Evolutionary conservation across 371 early-diverging fungal species (phyloP).

Genomic region (Mortierella sp.): DNA sequence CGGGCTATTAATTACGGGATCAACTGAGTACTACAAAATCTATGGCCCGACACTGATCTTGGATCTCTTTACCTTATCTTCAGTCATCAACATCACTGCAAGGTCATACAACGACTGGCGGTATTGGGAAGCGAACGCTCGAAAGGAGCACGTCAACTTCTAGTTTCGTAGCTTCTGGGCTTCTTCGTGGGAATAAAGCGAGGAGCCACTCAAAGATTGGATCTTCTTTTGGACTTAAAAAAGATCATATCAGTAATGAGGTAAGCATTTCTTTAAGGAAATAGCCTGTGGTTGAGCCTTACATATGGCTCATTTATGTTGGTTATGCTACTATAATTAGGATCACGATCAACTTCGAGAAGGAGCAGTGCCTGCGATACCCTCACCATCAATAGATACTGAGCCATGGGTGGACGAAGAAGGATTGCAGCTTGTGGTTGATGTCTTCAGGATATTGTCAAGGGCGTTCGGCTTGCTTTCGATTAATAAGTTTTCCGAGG

Average conservation of each 20-base stretch:
- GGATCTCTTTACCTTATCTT: neutral
- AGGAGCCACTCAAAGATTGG: neutral
- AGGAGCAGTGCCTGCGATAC: neutral
- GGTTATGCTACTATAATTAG: neutral
- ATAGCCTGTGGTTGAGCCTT: neutral
- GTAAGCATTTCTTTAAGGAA: neutral
- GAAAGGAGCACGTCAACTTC: conserved; percentile 15
- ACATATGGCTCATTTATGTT: neutral
- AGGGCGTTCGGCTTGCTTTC: conserved; percentile 55
- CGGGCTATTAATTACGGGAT: neutral
- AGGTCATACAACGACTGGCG: conserved; percentile 24
- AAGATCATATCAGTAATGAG: conserved; percentile 1
- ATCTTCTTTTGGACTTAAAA: neutral
- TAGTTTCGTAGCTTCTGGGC: neutral
- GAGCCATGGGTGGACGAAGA: conserved; percentile 24
- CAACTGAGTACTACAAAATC: neutral
- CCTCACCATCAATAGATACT: conserved; percentile 11
- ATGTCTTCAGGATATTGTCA: conserved; percentile 51
- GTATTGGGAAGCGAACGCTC: conserved; percentile 27
- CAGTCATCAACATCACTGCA: conserved; percentile 38
- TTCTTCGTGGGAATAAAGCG: conserved; percentile 2
- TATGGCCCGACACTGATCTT: neutral
- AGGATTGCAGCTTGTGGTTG: conserved; percentile 35
- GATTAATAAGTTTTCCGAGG: conserved; percentile 59
- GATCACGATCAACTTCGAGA: conserved; percentile 10